Evolutionary conservation across 2,329 filamentous ascomycete genomes (phyloP), one percentile per base, ranked within the genome.

Genomic region (Pestalotiopsis sp.): DNA sequence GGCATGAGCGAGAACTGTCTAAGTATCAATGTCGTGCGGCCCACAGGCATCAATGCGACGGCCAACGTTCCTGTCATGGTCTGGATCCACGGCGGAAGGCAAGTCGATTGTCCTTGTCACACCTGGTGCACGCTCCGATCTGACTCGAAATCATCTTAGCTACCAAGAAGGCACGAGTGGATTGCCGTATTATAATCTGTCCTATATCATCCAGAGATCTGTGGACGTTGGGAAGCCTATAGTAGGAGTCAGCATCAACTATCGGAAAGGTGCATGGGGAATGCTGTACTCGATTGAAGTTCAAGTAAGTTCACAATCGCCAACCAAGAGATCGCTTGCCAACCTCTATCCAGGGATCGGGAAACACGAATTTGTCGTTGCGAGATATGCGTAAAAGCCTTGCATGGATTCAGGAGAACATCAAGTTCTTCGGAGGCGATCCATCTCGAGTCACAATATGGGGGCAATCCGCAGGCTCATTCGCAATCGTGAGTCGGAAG

Each of bases 141-240:
- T 59, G 27, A 59, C 57, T 14, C 12, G 14, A 17, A 27, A 27
- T 59, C 45, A 12, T 63, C 11, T 58, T 23, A 41, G 67, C 14
- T 77, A 76, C 59, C 74, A 76, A 62, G 73, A 70, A 38, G 75
- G 76, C 6, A 73, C 73, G 31, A 74, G 72, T 61, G 70, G 71
- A 74, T 81, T 86, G 67, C 74, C 83, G 38, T 81, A 87, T 41
- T 91, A 91, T 74, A 90, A 91, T 72, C 81, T 90, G 65, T 87
- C 86, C n/a, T 87, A 85, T 67, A 83, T 90, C 52, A 85, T 90
- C 1, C 74, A 81, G 49, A 81, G 83, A 56, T 81, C 83, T 0
- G 79, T 81, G 3, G 74, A 78, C 4, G 82, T 84, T 14, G 80
- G 80, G 69, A 81, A 83, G 69, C 84, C 83, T 0, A 78, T 87